A percentile compares a stretch with the other conserved stretches of the same genome.
These are phyloP conservation scores for Skeletonema costatum DNA, from an alignment of 108 stramenopile genomes.

Conservation along the genomic window DNA sequence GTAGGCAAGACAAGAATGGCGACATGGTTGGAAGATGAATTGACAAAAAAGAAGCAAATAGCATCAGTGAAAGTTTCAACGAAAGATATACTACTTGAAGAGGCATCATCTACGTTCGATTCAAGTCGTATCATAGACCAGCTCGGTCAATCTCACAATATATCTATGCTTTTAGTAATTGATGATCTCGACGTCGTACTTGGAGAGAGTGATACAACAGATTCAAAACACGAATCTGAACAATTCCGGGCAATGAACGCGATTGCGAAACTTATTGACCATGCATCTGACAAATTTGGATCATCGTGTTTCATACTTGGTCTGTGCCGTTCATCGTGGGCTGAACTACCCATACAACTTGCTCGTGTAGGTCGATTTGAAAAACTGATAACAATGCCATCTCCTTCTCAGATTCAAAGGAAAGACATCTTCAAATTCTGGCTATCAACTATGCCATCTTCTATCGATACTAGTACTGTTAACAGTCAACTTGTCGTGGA, in stretches of 20 bases:
- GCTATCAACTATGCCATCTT: slow-evolving; percentile 42
- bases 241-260: slow-evolving; percentile 53
- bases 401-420: slow-evolving; percentile 75
- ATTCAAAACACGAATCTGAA: slow-evolving; percentile 48
- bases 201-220: slow-evolving; percentile 38
- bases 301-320: slow-evolving; percentile 54
- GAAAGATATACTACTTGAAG: slow-evolving; percentile 46
- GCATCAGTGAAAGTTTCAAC: slow-evolving; percentile 24
- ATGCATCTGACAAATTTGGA: slow-evolving; percentile 9
- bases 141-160: neutral
- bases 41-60: slow-evolving; percentile 22
- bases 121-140: slow-evolving; percentile 2
- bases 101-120: slow-evolving; percentile 22
- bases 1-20: slow-evolving; percentile 85
- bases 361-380: slow-evolving; percentile 75
- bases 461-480: neutral
- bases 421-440: slow-evolving; percentile 55
- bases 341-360: slow-evolving; percentile 56
- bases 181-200: slow-evolving; percentile 74
- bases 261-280: slow-evolving; percentile 56
- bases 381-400: slow-evolving; percentile 62
- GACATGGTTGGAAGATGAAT: slow-evolving; percentile 45
- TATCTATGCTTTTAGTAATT: slow-evolving; percentile 47
- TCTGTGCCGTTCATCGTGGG: slow-evolving; percentile 42
- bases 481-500: neutral